Base-by-base conservation (phyloP, 176 grass and related monocot genomes). In the Zizania latifolia region DNA sequence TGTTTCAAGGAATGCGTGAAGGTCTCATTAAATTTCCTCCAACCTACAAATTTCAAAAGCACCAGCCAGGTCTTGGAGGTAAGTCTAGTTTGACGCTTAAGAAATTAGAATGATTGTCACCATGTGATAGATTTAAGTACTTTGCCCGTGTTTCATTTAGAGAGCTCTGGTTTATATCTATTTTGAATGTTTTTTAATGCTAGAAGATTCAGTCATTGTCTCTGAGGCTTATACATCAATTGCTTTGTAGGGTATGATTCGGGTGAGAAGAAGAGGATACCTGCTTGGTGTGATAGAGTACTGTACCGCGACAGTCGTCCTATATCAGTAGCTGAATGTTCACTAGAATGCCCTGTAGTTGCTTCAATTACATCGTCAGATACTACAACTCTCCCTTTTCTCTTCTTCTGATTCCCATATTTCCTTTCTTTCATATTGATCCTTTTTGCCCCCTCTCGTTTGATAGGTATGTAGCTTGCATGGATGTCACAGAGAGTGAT, bases 1-100 rank as follows among this genome's bases (percentile, higher is more conserved):
- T 97, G 21, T 97, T 97, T 86, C 94, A 97, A 87, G 94, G 94
- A 80, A 97, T 97, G 90, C 83, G 94, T 78, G 94, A 97, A 87
- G 94, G 83, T n/a, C 82, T 93, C 35, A 93, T 97, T 78, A 91
- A 93, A 86, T 97, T 97, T 80, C 90, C 94, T 68, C 94, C 94
- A 37, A 97, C 94, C 46, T 97, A 97, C 81, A 97, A 93, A 85
- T 97, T 97, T 72, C 89, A 97, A 79, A 93, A 87, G 68, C 75
- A 93, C n/a, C 53, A 79, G 58, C 81, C 88, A 72, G 94, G 94
- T 71, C 84, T 97, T 32, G 90, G 88, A 93, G 94, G 94, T 93
- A 87, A 60, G 71, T 78, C 46, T 44, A 15, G 29, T 58, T 75
- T 78, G 44, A 51, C 23, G 9, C 35, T 62, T 31, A 68, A 77